Evolutionary conservation across 108 stramenopile genomes (phyloP), one percentile per base, ranked within the genome.

Genomic region (Nitzschia inconspicua): DNA sequence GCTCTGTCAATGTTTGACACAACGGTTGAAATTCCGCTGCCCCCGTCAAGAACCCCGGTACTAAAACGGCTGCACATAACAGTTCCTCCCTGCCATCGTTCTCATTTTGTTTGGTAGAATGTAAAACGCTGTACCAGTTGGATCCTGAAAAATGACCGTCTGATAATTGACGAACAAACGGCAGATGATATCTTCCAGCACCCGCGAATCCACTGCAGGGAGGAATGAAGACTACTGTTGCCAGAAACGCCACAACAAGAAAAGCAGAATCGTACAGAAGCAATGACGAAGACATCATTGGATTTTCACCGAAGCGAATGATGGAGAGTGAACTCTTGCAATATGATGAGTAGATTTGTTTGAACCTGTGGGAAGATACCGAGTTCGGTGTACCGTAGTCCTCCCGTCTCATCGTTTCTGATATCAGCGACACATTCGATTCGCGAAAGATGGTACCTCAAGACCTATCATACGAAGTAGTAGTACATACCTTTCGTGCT

Each of bases 31-130:
- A 82, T 24, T 88, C 86, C 43, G 70, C 77, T 46, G 72, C 75
- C 23, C 86, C 86, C 8, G 82, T 82, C 32, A 88, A 65, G 39
- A 84, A 88, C 4, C 86, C 83, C 18, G 86, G 83, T 25, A 88
- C 86, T 8, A 88, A 67, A 9, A 88, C 86, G 26, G 82, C 86
- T 4, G 86, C 86, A 9, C 31, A 28, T 28, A 60, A 54, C 0
- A n/a, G 32, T 9, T 54, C 53, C 7, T 48, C 16, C 5, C 14
- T 10, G 23, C 26, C 5, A 22, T 5, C 19, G 23, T 42, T 42
- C 18, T 42, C 19, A 19, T 42, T 42, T 2, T 42, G 3, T 3
- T 42, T 4, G 41, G 16, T n/a, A n/a, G n/a, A n/a, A n/a, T n/a
- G n/a, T n/a, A n/a, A n/a, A n/a, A n/a, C n/a, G n/a, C n/a, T n/a